phyloP scores from a whole-genome alignment of 129 eudicot species.

The Glebionis coronaria region DNA sequence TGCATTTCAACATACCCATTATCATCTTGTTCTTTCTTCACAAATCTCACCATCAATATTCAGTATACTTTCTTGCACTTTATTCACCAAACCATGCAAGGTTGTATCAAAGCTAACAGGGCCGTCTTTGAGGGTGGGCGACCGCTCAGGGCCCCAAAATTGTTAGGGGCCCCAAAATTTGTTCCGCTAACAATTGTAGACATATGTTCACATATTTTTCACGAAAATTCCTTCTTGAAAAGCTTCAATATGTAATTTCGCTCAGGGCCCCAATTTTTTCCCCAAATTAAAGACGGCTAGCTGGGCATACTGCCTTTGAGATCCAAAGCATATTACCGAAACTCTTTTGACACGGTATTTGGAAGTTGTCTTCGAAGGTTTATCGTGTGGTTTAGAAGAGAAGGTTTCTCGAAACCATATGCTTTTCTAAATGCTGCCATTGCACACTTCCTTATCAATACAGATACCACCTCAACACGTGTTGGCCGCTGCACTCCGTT shows the following conservation, averaged over 20 bases:
- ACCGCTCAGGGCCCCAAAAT: too few species aligned
- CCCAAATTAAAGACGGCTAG: too few species aligned
- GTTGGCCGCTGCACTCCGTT: constrained; percentile 7
- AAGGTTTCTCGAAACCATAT: constrained; percentile 4
- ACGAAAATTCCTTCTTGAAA: too few species aligned
- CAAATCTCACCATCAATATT: constrained; percentile 1
- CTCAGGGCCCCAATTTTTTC: too few species aligned
- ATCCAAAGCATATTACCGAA: constrained; percentile 26
- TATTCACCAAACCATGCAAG: constrained; percentile 3
- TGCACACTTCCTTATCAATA: constrained; percentile 27
- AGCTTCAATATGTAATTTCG: too few species aligned
- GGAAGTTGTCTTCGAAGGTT: constrained; percentile 18
- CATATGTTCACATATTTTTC: too few species aligned
- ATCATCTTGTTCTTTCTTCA: constrained; percentile 20
- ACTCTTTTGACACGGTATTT: background rate
- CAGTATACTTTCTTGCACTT: constrained; percentile 12
- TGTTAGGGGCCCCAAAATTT: too few species aligned
- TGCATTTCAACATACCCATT: constrained; percentile 2
- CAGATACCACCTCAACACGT: constrained; percentile 20
- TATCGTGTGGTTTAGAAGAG: background rate
- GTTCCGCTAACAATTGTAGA: too few species aligned
- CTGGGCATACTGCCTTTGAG: background rate
- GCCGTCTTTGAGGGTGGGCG: too few species aligned
- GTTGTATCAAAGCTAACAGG: constrained; percentile 14
- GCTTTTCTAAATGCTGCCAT: constrained; percentile 14